Evolutionary conservation across 129 eudicot species (phyloP).

Genomic region (Artemisia tridentata): DNA sequence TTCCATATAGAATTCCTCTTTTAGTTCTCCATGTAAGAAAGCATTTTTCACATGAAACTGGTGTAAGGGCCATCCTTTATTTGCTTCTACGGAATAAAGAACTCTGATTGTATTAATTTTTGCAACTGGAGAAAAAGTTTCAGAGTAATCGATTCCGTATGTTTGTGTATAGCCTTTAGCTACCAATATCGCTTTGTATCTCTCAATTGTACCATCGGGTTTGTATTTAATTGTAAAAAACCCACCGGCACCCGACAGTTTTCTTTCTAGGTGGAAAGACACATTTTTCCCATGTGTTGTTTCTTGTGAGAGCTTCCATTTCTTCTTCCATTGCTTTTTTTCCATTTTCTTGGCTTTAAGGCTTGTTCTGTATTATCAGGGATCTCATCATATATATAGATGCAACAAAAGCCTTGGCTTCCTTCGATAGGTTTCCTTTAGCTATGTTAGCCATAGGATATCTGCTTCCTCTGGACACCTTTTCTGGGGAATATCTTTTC

Average conservation of each 20-base stretch:
- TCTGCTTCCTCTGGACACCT: background rate
- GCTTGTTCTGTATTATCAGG: background rate
- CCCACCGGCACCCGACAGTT: background rate
- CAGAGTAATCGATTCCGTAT: background rate
- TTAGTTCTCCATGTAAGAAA: slow-evolving; percentile 2
- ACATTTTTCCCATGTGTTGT: no score
- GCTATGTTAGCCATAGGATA: background rate
- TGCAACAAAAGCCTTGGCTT: background rate
- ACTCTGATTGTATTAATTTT: background rate
- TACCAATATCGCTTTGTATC: background rate
- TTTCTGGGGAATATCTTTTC: background rate
- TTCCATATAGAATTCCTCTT: slow-evolving; percentile 11
- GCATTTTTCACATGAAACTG: background rate
- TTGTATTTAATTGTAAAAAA: background rate
- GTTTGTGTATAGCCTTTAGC: slow-evolving; percentile 3
- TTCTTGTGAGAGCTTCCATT: no score
- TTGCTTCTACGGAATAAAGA: background rate
- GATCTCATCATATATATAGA: background rate
- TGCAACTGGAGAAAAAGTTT: slow-evolving; percentile 2
- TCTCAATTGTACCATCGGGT: background rate
- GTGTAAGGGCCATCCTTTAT: background rate
- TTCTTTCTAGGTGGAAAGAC: no score
- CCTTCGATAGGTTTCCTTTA: background rate
- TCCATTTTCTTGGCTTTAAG: no score
- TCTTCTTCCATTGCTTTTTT: no score